phyloP scores from a whole-genome alignment of 495 filamentous ascomycete genomes.

The Monascus purpureus region DNA sequence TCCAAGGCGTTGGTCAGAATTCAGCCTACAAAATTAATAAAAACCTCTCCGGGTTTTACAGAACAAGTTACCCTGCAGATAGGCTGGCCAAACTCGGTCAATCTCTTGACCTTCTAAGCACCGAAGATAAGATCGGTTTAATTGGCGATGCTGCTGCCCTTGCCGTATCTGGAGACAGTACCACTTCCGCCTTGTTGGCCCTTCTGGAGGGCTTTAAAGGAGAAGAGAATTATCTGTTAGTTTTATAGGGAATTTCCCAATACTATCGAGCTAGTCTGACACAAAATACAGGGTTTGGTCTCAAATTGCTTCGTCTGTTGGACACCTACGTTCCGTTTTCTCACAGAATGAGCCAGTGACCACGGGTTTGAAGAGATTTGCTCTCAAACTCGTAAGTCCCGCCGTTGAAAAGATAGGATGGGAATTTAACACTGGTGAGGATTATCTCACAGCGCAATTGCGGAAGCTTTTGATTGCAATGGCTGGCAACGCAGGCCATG shows the following conservation, averaged over 20 bases:
- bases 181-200: conserved; percentile 61
- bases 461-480: conserved; percentile 64
- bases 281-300: conserved; percentile 51
- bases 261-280: too few relatives aligned
- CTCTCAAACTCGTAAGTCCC: conserved; percentile 51
- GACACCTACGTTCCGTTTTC: conserved; percentile 50
- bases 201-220: conserved; percentile 67
- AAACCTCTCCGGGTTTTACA: conserved; percentile 79
- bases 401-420: conserved; percentile 72
- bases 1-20: conserved; percentile 57
- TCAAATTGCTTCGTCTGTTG: conserved; percentile 60
- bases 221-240: conserved; percentile 68
- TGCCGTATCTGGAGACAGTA: conserved; percentile 72
- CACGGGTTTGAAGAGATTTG: conserved; percentile 59
- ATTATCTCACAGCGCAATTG: conserved; percentile 67
- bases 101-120: conserved; percentile 54
- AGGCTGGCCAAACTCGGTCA: conserved; percentile 68
- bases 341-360: conserved; percentile 40
- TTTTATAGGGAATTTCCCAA: background rate
- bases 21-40: conserved; percentile 85
- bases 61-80: conserved; percentile 75
- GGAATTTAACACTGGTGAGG: conserved; percentile 61
- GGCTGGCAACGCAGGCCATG: conserved; percentile 60
- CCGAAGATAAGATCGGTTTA: conserved; percentile 82
- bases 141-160: conserved; percentile 86